Base-by-base conservation (phyloP, 2,329 filamentous ascomycete species). In the Aureobasidium melanogenum region DNA sequence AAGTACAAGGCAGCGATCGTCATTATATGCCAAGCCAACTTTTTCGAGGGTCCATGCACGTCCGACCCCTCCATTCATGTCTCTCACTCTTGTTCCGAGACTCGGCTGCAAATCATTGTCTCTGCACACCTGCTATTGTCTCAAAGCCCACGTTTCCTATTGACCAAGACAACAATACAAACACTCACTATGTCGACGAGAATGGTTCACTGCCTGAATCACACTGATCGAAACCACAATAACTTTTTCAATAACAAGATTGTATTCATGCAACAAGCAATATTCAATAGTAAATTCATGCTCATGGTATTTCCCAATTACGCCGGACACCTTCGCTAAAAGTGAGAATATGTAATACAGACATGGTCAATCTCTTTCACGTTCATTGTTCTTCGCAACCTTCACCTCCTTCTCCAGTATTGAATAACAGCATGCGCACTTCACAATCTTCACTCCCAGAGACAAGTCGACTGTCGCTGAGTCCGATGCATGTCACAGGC, bases 401-500 rank as follows among this genome's bases (percentile, higher is more conserved):
- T 52, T 60, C 47, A 17, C 38, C 26, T 26, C 59, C 50, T 36
- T 50, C 51, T 36, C 51, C 60, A 2, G 43, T 57, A n/a, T 57
- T 62, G 64, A 73, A 74, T 57, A 68, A 69, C 47, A 73, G 64
- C 69, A 99, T 81, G 57, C 92, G 81, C 36, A 97, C 89, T 68
- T 96, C 91, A 65, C 90, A 90, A 72, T 99, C 94, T 73, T 97
- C 94, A 69, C 93, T 91, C 6, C 92, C 94, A 67, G 89, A 96
- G 32, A 91, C 89, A 79, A 99, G 88, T 43, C 89, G 83, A 67
- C 87, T 89, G 71, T 97, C 94, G 68, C 91, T 95, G 7, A 99
- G 79, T 1, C 89, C 92, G 41, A 97, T 88, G 71, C 93, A 97
- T 3, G 92, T 97, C 3, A 97, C 91, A 0, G 94, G 92, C 0